Evolutionary conservation across 2,329 filamentous ascomycete genomes (phyloP).

Genomic region (Pestalotiopsis fici): DNA sequence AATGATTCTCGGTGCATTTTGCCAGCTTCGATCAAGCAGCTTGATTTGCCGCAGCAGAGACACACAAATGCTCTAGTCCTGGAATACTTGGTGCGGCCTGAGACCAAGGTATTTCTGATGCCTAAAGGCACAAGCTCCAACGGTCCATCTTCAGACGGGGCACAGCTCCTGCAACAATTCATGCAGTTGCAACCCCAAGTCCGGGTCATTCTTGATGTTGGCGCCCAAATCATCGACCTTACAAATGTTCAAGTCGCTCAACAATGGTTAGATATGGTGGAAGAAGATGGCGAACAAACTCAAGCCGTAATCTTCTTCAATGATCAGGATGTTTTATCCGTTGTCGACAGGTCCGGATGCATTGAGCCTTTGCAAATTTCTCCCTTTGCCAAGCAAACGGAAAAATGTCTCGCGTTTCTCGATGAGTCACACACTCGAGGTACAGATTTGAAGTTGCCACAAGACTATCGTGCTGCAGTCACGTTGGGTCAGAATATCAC

Average conservation of each 20-base stretch:
- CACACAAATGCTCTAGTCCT: slow-evolving; percentile 72
- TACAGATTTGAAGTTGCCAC: slow-evolving; percentile 65
- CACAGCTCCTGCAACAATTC: neutral
- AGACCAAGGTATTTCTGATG: slow-evolving; percentile 43
- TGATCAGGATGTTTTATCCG: slow-evolving; percentile 52
- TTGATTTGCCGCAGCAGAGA: slow-evolving; percentile 52
- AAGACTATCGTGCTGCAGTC: slow-evolving; percentile 61
- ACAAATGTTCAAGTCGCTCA: slow-evolving; percentile 55
- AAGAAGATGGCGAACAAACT: neutral
- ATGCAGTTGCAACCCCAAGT: neutral
- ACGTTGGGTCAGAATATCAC: slow-evolving; percentile 66
- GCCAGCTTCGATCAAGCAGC: slow-evolving; percentile 55
- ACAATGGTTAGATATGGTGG: slow-evolving; percentile 48
- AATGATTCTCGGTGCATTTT: slow-evolving; percentile 63
- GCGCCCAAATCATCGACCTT: slow-evolving; percentile 68
- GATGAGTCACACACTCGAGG: slow-evolving; percentile 73
- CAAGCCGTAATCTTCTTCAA: slow-evolving; percentile 60
- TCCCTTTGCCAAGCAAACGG: slow-evolving; percentile 55
- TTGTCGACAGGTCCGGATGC: slow-evolving; percentile 48
- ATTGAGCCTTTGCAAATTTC: slow-evolving; percentile 57
- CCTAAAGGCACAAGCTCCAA: neutral
- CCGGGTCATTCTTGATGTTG: slow-evolving; percentile 68
- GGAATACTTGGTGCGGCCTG: slow-evolving; percentile 52
- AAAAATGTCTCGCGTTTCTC: slow-evolving; percentile 65
- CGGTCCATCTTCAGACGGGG: neutral